Conservation (phyloP, 1,284 basidiomycete genomes). For the Grifola frondosa region DNA sequence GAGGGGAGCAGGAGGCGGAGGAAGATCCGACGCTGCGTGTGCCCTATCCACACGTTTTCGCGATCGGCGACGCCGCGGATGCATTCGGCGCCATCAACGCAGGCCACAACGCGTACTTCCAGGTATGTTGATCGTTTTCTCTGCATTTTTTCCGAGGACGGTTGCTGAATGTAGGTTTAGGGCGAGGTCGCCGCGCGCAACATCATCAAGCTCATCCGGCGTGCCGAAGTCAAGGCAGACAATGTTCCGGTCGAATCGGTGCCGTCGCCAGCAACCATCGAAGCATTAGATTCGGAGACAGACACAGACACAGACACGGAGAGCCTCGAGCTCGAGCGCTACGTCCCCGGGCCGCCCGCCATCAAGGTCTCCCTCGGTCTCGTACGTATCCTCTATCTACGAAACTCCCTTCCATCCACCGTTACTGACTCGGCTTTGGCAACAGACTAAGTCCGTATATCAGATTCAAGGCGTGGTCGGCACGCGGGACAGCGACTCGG, state of each 20-base stretch:
- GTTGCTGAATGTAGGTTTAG: constrained; percentile 21
- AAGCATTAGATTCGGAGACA: not conserved
- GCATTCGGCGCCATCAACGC: constrained; percentile 70
- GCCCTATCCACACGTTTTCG: constrained; percentile 61
- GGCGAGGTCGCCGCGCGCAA: constrained; percentile 55
- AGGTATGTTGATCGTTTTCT: constrained; percentile 33
- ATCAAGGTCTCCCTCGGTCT: constrained; percentile 75
- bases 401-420: no score
- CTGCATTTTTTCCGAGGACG: not conserved
- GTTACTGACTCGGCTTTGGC: no score
- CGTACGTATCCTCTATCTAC: constrained; percentile 32
- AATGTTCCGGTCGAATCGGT: no score
- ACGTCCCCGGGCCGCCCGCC: constrained; percentile 53
- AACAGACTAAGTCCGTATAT: constrained; percentile 43
- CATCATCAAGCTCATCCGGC: constrained; percentile 45
- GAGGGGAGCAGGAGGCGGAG: constrained; percentile 18
- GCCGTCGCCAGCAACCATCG: constrained; percentile 21
- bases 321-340: constrained; percentile 47
- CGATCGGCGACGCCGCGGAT: constrained; percentile 68
- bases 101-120: constrained; percentile 69
- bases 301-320: no score
- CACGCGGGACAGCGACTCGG: constrained; percentile 41
- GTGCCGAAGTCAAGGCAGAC: constrained; percentile 32
- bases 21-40: constrained; percentile 27
- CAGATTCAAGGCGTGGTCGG: constrained; percentile 47